phyloP scores from a whole-genome alignment of 2,329 filamentous ascomycete genomes.

The Botrytis porri region DNA sequence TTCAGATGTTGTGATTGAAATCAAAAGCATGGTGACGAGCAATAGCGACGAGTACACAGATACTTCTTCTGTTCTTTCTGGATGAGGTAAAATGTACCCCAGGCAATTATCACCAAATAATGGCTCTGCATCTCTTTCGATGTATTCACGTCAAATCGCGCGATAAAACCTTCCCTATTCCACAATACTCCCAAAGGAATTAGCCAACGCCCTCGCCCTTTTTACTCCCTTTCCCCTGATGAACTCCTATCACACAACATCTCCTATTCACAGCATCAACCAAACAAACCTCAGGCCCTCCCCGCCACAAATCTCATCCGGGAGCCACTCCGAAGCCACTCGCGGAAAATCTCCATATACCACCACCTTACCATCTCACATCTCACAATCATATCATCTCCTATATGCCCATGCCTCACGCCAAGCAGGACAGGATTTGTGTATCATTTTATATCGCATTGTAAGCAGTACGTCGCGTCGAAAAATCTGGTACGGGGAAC shows the following conservation, averaged over 20 bases:
- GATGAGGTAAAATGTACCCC: neutral
- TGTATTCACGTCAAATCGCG: neutral
- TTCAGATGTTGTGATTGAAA: neutral
- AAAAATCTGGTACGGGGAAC: neutral
- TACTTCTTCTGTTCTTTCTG: neutral
- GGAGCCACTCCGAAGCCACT: constrained; percentile 5
- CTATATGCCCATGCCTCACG: neutral
- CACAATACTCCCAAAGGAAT: neutral
- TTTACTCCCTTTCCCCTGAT: neutral
- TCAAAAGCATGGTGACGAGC: neutral
- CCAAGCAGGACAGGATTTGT: neutral
- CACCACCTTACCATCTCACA: neutral
- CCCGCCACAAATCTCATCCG: neutral
- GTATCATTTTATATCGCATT: neutral
- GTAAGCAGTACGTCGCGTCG: neutral
- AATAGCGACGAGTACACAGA: neutral
- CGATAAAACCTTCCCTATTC: neutral
- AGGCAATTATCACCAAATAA: neutral
- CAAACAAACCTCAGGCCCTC: neutral
- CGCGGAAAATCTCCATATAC: neutral
- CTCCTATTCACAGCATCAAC: neutral
- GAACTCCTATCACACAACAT: neutral
- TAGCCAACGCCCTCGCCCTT: neutral
- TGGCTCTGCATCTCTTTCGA: neutral
- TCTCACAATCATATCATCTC: neutral